Conservation (phyloP, 805 yeast species). For the Candida koratica region DNA sequence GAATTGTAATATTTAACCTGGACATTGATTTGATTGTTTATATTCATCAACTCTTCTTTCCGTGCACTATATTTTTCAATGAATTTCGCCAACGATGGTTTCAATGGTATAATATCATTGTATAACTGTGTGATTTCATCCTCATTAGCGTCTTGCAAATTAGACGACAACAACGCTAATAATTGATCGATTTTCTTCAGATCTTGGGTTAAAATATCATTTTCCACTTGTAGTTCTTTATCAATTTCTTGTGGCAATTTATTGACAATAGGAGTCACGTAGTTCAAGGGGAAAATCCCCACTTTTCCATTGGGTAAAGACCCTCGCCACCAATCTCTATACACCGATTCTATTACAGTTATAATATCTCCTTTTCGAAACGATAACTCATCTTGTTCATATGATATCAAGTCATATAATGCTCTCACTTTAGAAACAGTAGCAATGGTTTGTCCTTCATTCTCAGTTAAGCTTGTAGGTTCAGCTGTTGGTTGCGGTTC, state of each 20-base stretch:
- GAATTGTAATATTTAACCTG: slow-evolving; percentile 71
- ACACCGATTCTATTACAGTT: slow-evolving; percentile 80
- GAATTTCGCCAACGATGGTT: slow-evolving; percentile 68
- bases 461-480: slow-evolving; percentile 3
- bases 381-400: slow-evolving; percentile 83
- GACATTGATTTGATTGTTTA: slow-evolving; percentile 64
- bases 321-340: slow-evolving; percentile 96
- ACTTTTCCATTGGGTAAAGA: slow-evolving; percentile 65
- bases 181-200: slow-evolving; percentile 64
- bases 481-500: background rate
- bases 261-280: slow-evolving; percentile 74
- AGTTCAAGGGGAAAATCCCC: slow-evolving; percentile 91
- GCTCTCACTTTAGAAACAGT: slow-evolving; percentile 72
- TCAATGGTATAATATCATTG: slow-evolving; percentile 65
- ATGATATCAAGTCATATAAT: slow-evolving; percentile 70
- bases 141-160: slow-evolving; percentile 42
- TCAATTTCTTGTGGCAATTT: slow-evolving; percentile 58
- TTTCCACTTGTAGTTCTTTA: slow-evolving; percentile 49
- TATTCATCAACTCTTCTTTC: slow-evolving; percentile 69
- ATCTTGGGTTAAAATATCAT: slow-evolving; percentile 47
- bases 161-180: slow-evolving; percentile 45
- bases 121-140: slow-evolving; percentile 69
- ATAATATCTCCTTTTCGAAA: slow-evolving; percentile 86
- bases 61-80: slow-evolving; percentile 75
- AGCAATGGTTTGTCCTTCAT: slow-evolving; percentile 33